Evolutionary conservation across 345 rosid genomes (phyloP).

Genomic region (Excoecaria agallocha): DNA sequence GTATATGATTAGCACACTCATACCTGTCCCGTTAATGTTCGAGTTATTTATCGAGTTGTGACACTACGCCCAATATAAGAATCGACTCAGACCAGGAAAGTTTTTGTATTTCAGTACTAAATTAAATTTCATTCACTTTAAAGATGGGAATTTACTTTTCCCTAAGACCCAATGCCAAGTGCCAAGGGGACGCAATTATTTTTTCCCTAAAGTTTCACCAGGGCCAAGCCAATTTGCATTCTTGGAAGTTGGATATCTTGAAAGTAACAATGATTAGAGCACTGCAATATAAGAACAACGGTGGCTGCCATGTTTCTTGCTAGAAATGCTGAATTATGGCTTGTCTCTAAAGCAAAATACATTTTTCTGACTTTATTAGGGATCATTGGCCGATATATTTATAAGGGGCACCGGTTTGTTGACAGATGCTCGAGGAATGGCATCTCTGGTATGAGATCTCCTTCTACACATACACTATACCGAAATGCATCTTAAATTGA

Average conservation of each 20-base stretch:
- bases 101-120: too few relatives aligned
- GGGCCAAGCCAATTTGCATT: background rate
- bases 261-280: background rate
- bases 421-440: conserved; percentile 73
- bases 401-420: conserved; percentile 66
- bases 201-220: background rate
- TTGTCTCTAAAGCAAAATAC: background rate
- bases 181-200: background rate
- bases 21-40: background rate
- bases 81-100: background rate
- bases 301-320: background rate
- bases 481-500: conserved; percentile 5
- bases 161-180: background rate
- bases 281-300: background rate
- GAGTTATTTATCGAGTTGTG: background rate
- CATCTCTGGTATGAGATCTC: conserved; percentile 58
- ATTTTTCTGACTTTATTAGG: conserved; percentile 40
- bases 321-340: conserved; percentile 2
- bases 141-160: background rate
- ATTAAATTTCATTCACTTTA: background rate
- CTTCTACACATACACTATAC: background rate
- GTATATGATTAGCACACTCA: background rate
- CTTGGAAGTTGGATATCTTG: background rate
- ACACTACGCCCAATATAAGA: background rate
- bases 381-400: conserved; percentile 83